Percentiles rank a stretch among this genome's conserved stretches.
Evolutionary conservation across 2,329 filamentous ascomycete species (phyloP).

Genomic region (Talaromyces atroroseus): DNA sequence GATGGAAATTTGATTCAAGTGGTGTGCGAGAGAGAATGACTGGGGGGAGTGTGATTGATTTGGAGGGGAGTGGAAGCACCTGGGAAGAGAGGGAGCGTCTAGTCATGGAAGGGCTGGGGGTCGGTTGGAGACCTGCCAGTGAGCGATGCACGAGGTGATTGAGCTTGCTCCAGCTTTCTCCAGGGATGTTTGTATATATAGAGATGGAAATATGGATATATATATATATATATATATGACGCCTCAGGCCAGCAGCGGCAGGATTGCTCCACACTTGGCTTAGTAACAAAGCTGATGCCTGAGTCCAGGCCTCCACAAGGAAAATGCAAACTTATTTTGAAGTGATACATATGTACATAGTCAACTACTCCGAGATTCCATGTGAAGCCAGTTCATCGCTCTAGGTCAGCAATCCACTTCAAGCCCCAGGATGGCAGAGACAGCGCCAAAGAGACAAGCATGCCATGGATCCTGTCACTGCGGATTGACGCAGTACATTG

Average conservation of each 20-base stretch:
- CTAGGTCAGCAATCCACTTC: too few relatives aligned
- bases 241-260: too few relatives aligned
- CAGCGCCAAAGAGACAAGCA: neutral
- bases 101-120: constrained; percentile 70
- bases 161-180: neutral
- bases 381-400: too few relatives aligned
- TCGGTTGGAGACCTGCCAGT: constrained; percentile 61
- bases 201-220: too few relatives aligned
- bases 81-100: constrained; percentile 68
- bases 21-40: constrained; percentile 65
- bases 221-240: too few relatives aligned
- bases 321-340: too few relatives aligned
- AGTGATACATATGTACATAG: too few relatives aligned
- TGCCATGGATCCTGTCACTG: constrained; percentile 1
- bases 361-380: too few relatives aligned
- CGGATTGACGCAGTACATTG: constrained; percentile 1
- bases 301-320: too few relatives aligned
- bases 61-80: constrained; percentile 53
- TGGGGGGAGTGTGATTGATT: constrained; percentile 63
- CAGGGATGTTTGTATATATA: neutral
- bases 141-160: constrained; percentile 61
- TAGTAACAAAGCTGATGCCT: neutral
- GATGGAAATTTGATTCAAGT: constrained; percentile 83
- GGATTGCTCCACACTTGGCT: neutral
- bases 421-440: neutral